Base-by-base conservation (phyloP, 2,329 filamentous ascomycete genomes). In the Aspergillus fumigatiaffinis region DNA sequence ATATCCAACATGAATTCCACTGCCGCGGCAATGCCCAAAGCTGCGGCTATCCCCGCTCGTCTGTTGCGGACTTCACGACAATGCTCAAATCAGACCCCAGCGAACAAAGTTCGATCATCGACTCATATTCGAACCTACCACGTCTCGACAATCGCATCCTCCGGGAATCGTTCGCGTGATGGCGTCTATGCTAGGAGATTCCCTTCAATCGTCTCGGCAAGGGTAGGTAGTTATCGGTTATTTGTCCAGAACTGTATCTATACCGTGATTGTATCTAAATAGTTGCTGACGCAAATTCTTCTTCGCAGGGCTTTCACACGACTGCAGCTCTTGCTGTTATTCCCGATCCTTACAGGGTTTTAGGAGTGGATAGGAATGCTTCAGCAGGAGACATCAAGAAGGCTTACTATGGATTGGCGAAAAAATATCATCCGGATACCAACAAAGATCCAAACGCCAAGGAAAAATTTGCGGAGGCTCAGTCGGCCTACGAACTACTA, bases 391-490 rank as follows among this genome's bases (percentile, higher is more conserved):
- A 97, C 38, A 97, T 99, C 73, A 99, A 99, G 74, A 97, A 97
- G 75, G 92, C 94, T 3, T 99, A 99, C 80, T 99, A 99, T 73
- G 91, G 92, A 52, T 81, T 97, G 58, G 94, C 94, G 21, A 99
- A 99, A 77, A 99, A 97, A 71, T 99, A 86, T 73, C 94, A 99
- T 69, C 94, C 94, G 8, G 94, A 99, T 73, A 97, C 94, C 38
- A 99, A 97, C 81, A 97, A 97, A 75, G 94, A 97, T 66, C 75
- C 90, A 2, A 83, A 80, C n/a, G 92, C 94, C 38, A 97, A 97
- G 73, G 94, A 97, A 68, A 93, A 90, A 68, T 99, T 99, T 69
- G 84, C 88, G 62, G 93, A 97, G 66, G 91, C 95, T 54, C 94
- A 99, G 75, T 85, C 89, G 32, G 91, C 94, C 25, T 99, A 99